phyloP scores from a whole-genome alignment of 148 eudicot species.

The Vaccinium darrowii region DNA sequence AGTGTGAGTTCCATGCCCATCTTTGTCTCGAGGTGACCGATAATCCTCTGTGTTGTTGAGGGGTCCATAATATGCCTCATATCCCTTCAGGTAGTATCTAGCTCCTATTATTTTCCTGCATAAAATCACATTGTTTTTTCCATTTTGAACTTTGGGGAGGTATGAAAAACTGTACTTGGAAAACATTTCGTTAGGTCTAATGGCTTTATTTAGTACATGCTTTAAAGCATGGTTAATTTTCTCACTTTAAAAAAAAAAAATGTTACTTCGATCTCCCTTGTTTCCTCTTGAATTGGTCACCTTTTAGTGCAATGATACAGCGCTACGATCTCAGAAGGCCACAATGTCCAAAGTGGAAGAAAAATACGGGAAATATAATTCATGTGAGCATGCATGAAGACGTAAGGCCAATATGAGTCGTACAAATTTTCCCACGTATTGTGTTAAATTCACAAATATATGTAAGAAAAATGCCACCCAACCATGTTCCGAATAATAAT shows the following conservation, averaged over 20 bases:
- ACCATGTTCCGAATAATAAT: neutral
- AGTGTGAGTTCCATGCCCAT: constrained; percentile 30
- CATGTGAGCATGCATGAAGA: neutral
- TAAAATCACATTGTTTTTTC: neutral
- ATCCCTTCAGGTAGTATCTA: constrained; percentile 22
- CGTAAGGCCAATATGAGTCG: too few species aligned
- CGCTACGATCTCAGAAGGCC: neutral
- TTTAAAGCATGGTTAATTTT: too few species aligned
- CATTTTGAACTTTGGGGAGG: neutral
- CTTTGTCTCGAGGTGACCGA: constrained; percentile 19
- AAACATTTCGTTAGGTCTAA: neutral
- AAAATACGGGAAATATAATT: too few species aligned
- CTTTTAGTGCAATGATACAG: neutral
- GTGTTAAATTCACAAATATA: too few species aligned
- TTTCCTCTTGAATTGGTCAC: neutral
- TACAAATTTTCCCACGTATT: too few species aligned
- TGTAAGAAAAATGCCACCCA: neutral
- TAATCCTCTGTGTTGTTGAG: constrained; percentile 18
- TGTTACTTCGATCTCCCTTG: too few species aligned
- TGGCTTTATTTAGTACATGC: too few species aligned
- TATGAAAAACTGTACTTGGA: neutral
- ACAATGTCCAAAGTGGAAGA: too few species aligned
- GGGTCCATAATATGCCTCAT: constrained; percentile 17
- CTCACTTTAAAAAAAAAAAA: too few species aligned
- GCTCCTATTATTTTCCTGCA: constrained; percentile 27